Evolutionary conservation across 2,329 filamentous ascomycete genomes (phyloP).

Genomic region (Diaporthe destruens): DNA sequence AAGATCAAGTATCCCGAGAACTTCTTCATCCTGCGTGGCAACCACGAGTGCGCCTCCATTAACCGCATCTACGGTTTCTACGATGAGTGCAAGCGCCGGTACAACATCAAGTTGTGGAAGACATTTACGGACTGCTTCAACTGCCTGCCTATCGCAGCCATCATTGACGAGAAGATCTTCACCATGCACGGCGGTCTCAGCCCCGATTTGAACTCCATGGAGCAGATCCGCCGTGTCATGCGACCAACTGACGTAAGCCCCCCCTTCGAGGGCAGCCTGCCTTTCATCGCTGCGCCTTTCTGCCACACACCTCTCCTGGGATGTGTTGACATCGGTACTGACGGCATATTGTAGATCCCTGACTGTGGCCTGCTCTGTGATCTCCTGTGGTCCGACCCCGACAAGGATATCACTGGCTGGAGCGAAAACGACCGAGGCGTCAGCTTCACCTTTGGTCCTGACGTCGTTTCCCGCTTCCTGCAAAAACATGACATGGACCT

Average conservation of each 20-base stretch:
- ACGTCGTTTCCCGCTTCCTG: slow-evolving; percentile 96
- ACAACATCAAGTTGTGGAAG: slow-evolving; percentile 99
- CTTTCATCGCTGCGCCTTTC: background rate
- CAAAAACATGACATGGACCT: slow-evolving; percentile 99
- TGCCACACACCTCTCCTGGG: background rate
- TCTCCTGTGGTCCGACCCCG: slow-evolving; percentile 97
- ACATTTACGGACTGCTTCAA: slow-evolving; percentile 99
- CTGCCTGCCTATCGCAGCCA: slow-evolving; percentile 96
- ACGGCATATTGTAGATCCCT: slow-evolving; percentile 78
- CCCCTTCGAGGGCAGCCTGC: background rate
- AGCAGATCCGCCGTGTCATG: slow-evolving; percentile 99
- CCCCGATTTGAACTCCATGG: slow-evolving; percentile 98
- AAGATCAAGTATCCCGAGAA: slow-evolving; percentile 99
- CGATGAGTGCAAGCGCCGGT: slow-evolving; percentile 98
- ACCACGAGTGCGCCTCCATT: slow-evolving; percentile 99
- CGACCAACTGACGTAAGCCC: slow-evolving; percentile 94
- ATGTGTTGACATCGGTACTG: slow-evolving; percentile 14
- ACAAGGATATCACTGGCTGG: slow-evolving; percentile 99
- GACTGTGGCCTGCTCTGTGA: slow-evolving; percentile 98
- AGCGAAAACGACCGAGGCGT: slow-evolving; percentile 99
- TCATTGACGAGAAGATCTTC: slow-evolving; percentile 99
- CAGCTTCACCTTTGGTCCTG: slow-evolving; percentile 97
- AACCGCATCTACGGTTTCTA: slow-evolving; percentile 99
- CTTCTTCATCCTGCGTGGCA: slow-evolving; percentile 98
- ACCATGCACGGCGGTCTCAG: slow-evolving; percentile 99